These are phyloP conservation scores for Silene latifolia DNA, from an alignment of 148 eudicot genomes.

Conservation along the genomic window DNA sequence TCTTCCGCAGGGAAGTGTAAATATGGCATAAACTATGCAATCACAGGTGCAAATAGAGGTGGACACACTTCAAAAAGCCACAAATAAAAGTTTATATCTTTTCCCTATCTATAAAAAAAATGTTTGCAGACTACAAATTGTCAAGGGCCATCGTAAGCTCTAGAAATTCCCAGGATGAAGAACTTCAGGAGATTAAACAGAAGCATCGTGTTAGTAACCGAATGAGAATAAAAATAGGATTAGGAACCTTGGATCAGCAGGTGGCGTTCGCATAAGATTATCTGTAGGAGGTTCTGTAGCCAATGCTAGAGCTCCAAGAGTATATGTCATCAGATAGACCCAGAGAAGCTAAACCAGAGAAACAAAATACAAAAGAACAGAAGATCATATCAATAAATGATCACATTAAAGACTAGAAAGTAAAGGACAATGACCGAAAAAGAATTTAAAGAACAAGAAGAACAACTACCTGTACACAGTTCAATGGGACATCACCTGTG, in stretches of 20 bases:
- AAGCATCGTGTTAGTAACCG: not conserved
- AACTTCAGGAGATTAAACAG: not conserved
- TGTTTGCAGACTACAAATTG: not conserved
- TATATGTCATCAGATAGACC: slow-evolving; percentile 95
- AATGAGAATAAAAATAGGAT: not conserved
- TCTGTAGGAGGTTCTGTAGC: slow-evolving; percentile 98
- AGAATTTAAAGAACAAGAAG: not conserved
- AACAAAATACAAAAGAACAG: not conserved
- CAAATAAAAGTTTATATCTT: not conserved
- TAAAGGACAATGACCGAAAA: not conserved
- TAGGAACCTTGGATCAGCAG: slow-evolving; percentile 82
- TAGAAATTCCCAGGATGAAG: not conserved
- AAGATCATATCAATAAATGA: not conserved
- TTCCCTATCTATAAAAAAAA: not conserved
- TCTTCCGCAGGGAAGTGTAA: not conserved
- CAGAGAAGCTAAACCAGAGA: slow-evolving; percentile 68
- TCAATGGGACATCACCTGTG: slow-evolving; percentile 79
- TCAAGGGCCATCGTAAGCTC: not conserved
- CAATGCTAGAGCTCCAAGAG: slow-evolving; percentile 92
- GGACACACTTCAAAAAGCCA: not conserved
- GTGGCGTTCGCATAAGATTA: slow-evolving; percentile 73
- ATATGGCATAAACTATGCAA: not conserved
- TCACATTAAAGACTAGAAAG: not conserved
- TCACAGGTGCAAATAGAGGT: not conserved
- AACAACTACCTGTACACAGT: slow-evolving; percentile 74